Conservation (phyloP, 139 green algal species). For the Auxenochlorella protothecoides region DNA sequence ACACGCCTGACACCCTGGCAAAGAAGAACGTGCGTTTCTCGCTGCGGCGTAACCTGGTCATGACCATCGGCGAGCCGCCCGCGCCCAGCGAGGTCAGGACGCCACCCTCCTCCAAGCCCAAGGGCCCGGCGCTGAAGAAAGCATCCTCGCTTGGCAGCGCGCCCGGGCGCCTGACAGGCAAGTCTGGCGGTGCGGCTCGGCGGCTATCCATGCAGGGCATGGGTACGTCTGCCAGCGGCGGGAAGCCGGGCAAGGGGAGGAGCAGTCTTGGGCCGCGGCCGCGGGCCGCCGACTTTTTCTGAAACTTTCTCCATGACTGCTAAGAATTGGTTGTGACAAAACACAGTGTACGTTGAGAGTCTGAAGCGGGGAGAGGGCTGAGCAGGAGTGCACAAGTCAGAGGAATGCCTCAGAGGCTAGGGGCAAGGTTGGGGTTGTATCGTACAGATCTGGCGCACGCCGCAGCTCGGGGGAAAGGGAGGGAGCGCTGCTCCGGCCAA, state of each 20-base stretch:
- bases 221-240: no score
- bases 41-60: constrained; percentile 66
- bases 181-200: no score
- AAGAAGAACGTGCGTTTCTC: constrained; percentile 61
- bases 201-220: no score
- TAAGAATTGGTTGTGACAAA: no score
- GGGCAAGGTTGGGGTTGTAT: not conserved
- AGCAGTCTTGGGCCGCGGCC: not conserved
- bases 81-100: constrained; percentile 58
- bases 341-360: no score
- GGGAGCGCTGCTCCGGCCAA: no score
- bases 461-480: no score
- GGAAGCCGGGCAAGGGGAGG: no score
- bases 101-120: constrained; percentile 49
- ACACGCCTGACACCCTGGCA: not conserved
- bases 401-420: no score
- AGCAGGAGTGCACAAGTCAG: no score
- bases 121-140: constrained; percentile 39
- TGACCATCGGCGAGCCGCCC: constrained; percentile 47
- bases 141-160: not conserved
- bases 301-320: not conserved
- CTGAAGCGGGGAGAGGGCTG: no score
- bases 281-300: constrained; percentile 12
- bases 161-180: not conserved
- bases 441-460: not conserved